Evolutionary conservation across 2,329 filamentous ascomycete genomes (phyloP).

Genomic region (Colletotrichum cuscutae): DNA sequence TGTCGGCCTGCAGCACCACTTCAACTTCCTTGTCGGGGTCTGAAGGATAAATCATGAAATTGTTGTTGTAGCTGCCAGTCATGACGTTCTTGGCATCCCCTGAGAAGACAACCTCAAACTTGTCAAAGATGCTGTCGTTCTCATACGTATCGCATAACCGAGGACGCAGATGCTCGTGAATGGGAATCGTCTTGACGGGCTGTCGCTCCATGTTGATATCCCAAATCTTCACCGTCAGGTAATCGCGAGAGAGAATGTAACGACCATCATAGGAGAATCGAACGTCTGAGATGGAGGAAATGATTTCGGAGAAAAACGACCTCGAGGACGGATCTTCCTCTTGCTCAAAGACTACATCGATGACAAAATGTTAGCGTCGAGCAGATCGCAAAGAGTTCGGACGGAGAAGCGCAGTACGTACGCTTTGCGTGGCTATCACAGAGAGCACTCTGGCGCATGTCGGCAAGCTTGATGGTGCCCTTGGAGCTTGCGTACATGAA

Average conservation of each 20-base stretch:
- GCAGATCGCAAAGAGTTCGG: too few relatives aligned
- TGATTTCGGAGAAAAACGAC: constrained; percentile 99
- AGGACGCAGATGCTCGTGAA: constrained; percentile 95
- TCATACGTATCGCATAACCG: constrained; percentile 98
- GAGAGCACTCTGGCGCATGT: constrained; percentile 96
- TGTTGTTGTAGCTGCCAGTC: constrained; percentile 99
- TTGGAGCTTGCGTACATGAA: constrained; percentile 99
- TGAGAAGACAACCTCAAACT: constrained; percentile 99
- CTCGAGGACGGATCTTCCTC: constrained; percentile 97
- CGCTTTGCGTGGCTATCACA: constrained; percentile 96
- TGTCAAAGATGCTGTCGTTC: constrained; percentile 99
- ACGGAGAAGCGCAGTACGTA: constrained; percentile 57
- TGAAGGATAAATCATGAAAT: constrained; percentile 99
- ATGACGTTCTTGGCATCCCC: constrained; percentile 99
- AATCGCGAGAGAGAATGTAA: constrained; percentile 97
- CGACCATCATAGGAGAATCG: constrained; percentile 96
- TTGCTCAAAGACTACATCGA: constrained; percentile 87
- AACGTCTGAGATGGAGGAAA: constrained; percentile 98
- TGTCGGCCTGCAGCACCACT: constrained; percentile 96
- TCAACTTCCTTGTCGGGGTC: constrained; percentile 97
- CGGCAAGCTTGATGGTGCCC: constrained; percentile 97
- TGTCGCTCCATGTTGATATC: constrained; percentile 99
- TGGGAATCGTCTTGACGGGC: constrained; percentile 97
- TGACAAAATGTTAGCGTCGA: not conserved
- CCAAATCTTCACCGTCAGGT: constrained; percentile 99